Base-by-base conservation (phyloP, 164 flowering plant genomes). In the Tinospora cordifolia region DNA sequence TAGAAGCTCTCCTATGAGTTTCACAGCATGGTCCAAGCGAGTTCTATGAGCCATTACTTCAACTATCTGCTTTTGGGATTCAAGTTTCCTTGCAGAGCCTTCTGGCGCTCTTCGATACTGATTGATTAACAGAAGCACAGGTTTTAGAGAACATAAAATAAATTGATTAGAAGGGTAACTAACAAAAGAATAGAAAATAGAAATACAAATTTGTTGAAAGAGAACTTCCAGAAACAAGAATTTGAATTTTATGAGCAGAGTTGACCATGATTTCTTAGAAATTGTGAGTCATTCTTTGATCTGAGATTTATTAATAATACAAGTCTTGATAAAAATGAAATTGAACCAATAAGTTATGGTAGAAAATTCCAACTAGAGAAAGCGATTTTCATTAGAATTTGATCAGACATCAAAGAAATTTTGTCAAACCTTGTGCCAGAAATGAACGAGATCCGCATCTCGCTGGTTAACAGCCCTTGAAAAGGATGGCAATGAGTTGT, bases 361-460 rank as follows among this genome's bases (percentile, higher is more conserved):
- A 41, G 46, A 8, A 8, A 41, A 41, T 11, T 17, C 21, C 59
- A 51, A 51, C 21, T 17, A 15, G 19, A 17, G 22, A 13, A 51
- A 17, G 22, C 22, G n/a, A 2, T 17, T 51, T 17, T 51, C 21
- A 17, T 51, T 51, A 15, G 46, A 41, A 8, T 41, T 41, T 11
- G 8, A 41, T 41, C 13, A 3, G 46, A 41, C 8, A 22, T 19
- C 47, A 10, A 24, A 62, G 46, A 14, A 11, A 59, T 14, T 54
- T 6, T n/a, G 71, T 44, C 67, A 72, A 71, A 91, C 97, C 92
- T 89, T 88, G 71, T 80, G 84, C 92, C 90, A 87, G 77, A 89
- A 91, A 77, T 91, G 89, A 70, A 89, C 72, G 62, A 91, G 88
- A 80, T 91, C 94, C 0, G 92, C 92, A 85, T 91, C 97, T 41